Evolutionary conservation across 2,329 filamentous ascomycete genomes (phyloP).

Genomic region (Cercospora sesami): DNA sequence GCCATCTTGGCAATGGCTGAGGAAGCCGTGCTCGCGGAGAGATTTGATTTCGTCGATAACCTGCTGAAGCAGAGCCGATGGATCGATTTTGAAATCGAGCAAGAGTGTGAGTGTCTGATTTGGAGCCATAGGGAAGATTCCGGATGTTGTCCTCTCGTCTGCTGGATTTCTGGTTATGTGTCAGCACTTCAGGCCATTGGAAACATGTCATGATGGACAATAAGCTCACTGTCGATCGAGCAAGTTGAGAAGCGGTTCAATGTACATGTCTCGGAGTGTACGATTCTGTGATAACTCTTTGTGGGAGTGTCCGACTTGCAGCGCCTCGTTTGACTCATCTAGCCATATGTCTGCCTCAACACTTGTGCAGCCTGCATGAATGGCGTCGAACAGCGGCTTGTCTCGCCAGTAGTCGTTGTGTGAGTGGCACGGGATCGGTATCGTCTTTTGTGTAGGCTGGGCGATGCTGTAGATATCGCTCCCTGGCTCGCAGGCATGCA

Average conservation of each 20-base stretch:
- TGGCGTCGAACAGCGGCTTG: slow-evolving; percentile 56
- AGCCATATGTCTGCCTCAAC: slow-evolving; percentile 51
- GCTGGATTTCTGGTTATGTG: neutral
- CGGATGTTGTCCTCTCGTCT: neutral
- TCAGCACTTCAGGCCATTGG: neutral
- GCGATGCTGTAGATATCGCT: neutral
- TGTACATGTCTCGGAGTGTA: neutral
- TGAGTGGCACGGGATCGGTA: slow-evolving; percentile 58
- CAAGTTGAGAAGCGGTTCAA: neutral
- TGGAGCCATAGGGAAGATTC: neutral
- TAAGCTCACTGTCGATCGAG: neutral
- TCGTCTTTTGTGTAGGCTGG: slow-evolving; percentile 35
- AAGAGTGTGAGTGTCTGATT: neutral
- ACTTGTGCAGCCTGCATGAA: slow-evolving; percentile 55
- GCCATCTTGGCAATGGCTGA: neutral
- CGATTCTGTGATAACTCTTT: neutral
- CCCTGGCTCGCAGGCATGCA: neutral
- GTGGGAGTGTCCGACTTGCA: neutral
- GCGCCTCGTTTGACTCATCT: neutral
- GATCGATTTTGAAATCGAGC: neutral
- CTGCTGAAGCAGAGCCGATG: neutral
- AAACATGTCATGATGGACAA: neutral
- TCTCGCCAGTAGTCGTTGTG: slow-evolving; percentile 62
- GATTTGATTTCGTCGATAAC: neutral
- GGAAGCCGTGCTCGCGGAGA: neutral